Evolutionary conservation across 768 basidiomycete species (phyloP).

Genomic region (Suillus americanus): DNA sequence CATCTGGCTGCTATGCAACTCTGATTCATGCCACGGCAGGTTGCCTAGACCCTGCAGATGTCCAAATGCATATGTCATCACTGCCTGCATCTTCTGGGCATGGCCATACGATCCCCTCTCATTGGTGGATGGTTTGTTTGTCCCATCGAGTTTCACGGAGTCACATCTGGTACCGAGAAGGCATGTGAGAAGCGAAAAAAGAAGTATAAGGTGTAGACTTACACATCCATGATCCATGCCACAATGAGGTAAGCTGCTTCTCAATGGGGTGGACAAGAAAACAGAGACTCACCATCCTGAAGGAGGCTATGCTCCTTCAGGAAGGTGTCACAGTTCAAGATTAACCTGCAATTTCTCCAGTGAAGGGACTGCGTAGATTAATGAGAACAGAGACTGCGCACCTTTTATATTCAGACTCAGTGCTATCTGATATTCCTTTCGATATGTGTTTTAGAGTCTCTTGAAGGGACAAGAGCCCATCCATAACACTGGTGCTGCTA

Average conservation of each 20-base stretch:
- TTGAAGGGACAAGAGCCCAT: not conserved
- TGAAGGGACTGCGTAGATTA: too few species aligned
- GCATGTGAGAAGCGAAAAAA: not conserved
- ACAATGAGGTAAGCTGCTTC: slow-evolving; percentile 22
- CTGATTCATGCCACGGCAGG: slow-evolving; percentile 29
- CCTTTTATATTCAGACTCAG: slow-evolving; percentile 30
- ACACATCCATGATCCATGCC: slow-evolving; percentile 29
- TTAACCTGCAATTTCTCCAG: too few species aligned
- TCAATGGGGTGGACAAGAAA: slow-evolving; percentile 13
- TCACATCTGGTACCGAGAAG: slow-evolving; percentile 23
- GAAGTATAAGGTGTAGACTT: too few species aligned
- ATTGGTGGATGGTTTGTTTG: slow-evolving; percentile 12
- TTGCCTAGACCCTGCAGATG: slow-evolving; percentile 23
- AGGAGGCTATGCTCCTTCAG: slow-evolving; percentile 14
- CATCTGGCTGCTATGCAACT: slow-evolving; percentile 20
- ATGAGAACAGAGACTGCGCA: slow-evolving; percentile 9
- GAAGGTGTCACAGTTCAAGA: not conserved
- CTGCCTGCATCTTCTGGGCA: slow-evolving; percentile 38
- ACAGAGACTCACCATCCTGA: slow-evolving; percentile 16
- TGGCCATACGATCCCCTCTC: slow-evolving; percentile 25
- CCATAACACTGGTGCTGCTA: not conserved
- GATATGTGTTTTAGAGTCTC: slow-evolving; percentile 20
- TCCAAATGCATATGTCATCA: slow-evolving; percentile 31
- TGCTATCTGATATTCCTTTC: slow-evolving; percentile 32
- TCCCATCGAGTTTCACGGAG: slow-evolving; percentile 25